A percentile compares a stretch with the other conserved stretches of the same genome.
Conservation (phyloP, 805 yeast species). For the Candida qinlingensis region DNA sequence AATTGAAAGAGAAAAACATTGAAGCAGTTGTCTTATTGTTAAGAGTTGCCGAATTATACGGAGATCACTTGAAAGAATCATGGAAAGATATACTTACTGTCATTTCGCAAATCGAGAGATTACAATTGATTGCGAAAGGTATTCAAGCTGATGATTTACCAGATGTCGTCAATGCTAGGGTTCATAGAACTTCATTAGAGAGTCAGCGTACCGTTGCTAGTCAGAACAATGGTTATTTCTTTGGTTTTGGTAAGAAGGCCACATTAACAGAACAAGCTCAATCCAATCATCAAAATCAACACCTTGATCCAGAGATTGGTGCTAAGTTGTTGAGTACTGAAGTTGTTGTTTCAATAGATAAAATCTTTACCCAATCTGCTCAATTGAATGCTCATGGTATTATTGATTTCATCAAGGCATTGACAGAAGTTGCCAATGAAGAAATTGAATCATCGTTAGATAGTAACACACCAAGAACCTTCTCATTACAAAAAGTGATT, state of each 20-base stretch:
- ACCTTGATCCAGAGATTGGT: slow-evolving; percentile 52
- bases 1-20: slow-evolving; percentile 73
- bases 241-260: slow-evolving; percentile 48
- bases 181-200: slow-evolving; percentile 44
- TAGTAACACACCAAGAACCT: slow-evolving; percentile 80
- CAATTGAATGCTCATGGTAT: slow-evolving; percentile 79
- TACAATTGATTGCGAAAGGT: slow-evolving; percentile 84
- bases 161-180: slow-evolving; percentile 72
- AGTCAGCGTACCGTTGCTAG: slow-evolving; percentile 36
- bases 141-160: slow-evolving; percentile 80
- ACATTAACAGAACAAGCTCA: slow-evolving; percentile 65
- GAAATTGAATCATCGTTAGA: slow-evolving; percentile 87
- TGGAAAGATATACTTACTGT: slow-evolving; percentile 84
- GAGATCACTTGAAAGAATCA: slow-evolving; percentile 63
- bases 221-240: slow-evolving; percentile 40
- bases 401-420: slow-evolving; percentile 78
- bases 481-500: slow-evolving; percentile 89
- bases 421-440: slow-evolving; percentile 81
- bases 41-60: slow-evolving; percentile 74
- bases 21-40: slow-evolving; percentile 72
- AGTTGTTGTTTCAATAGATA: slow-evolving; percentile 76
- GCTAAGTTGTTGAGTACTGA: slow-evolving; percentile 58
- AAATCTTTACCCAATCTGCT: slow-evolving; percentile 78
- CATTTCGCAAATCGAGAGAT: slow-evolving; percentile 86
- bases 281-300: slow-evolving; percentile 67